Conservation (phyloP, 169 alveolate species). For the Plasmodium coatneyi region DNA sequence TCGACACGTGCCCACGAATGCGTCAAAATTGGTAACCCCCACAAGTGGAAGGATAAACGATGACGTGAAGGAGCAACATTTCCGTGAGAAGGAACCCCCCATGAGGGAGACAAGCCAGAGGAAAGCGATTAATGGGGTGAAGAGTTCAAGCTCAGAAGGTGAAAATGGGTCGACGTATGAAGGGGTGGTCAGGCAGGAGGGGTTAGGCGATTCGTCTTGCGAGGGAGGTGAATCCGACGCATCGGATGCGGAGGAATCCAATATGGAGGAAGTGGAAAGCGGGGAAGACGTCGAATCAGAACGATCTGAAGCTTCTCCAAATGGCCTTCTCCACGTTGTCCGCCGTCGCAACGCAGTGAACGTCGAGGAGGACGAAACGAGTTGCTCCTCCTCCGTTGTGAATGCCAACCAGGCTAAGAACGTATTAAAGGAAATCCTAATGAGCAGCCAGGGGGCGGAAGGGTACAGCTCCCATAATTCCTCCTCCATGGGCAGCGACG, state of each 20-base stretch:
- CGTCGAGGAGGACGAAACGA: constrained; percentile 18
- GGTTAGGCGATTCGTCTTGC: neutral
- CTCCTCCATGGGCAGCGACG: constrained; percentile 39
- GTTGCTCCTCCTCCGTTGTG: constrained; percentile 7
- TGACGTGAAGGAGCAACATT: neutral
- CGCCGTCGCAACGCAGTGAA: neutral
- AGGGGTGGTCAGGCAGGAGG: neutral
- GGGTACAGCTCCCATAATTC: neutral
- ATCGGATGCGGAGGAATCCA: neutral
- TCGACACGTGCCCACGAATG: neutral
- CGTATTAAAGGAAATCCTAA: constrained; percentile 1
- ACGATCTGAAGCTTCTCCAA: neutral
- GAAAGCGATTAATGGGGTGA: neutral
- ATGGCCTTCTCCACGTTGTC: neutral
- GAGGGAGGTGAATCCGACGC: neutral
- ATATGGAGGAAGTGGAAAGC: neutral
- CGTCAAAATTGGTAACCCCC: neutral
- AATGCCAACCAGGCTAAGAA: constrained; percentile 4
- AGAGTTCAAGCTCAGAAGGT: neutral
- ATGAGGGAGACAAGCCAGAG: neutral
- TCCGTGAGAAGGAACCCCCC: neutral
- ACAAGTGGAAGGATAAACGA: neutral
- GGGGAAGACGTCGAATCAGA: neutral
- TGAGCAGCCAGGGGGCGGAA: neutral
- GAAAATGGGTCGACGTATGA: neutral